These are phyloP conservation scores for Tylopilus sp. DNA, from an alignment of 768 basidiomycete genomes.

Conservation along the genomic window DNA sequence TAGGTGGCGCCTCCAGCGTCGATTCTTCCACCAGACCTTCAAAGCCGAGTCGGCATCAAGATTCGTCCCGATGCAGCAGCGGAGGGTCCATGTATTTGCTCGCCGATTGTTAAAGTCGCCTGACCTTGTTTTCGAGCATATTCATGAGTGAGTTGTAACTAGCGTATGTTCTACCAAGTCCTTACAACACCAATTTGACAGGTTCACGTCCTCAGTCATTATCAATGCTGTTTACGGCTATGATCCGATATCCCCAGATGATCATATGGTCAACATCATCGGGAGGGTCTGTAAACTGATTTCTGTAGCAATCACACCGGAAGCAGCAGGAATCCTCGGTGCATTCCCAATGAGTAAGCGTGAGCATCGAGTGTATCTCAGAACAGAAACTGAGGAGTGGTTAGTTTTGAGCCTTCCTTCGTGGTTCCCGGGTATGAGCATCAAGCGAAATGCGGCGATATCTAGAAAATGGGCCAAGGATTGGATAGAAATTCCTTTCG, in stretches of 20 bases:
- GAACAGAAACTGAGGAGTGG: background rate
- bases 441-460: slow-evolving; percentile 11
- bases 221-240: slow-evolving; percentile 17
- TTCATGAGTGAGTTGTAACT: slow-evolving; percentile 9
- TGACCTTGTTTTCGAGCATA: slow-evolving; percentile 1
- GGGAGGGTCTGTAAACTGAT: slow-evolving; percentile 8
- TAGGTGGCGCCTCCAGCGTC: slow-evolving; percentile 17
- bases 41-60: slow-evolving; percentile 6
- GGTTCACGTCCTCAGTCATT: slow-evolving; percentile 26
- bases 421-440: slow-evolving; percentile 18
- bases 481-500: slow-evolving; percentile 26
- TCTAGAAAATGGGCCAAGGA: slow-evolving; percentile 4
- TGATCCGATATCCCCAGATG: slow-evolving; percentile 13
- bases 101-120: slow-evolving; percentile 10
- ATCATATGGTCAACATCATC: slow-evolving; percentile 12
- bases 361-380: background rate
- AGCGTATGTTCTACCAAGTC: slow-evolving; percentile 6
- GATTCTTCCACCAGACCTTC: slow-evolving; percentile 20
- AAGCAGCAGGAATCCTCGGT: slow-evolving; percentile 10
- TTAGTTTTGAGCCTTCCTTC: slow-evolving; percentile 16
- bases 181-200: background rate
- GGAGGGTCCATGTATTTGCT: slow-evolving; percentile 6
- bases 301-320: background rate
- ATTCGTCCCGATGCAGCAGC: slow-evolving; percentile 17
- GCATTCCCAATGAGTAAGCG: slow-evolving; percentile 15